Base-by-base conservation (phyloP, 2,329 filamentous ascomycete species). In the Microdochium bolleyi region DNA sequence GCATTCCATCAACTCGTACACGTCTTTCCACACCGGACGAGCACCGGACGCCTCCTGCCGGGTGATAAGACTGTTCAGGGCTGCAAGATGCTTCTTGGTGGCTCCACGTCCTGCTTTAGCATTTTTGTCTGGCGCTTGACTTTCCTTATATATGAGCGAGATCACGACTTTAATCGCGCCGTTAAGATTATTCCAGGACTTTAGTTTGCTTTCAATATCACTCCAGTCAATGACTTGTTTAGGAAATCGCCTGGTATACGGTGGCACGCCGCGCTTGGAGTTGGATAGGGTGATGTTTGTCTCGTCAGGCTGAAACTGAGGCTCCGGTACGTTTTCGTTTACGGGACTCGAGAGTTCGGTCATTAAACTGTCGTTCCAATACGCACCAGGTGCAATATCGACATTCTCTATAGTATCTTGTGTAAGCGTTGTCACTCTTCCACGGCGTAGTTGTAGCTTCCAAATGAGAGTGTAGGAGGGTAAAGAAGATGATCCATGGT, bases 61-160 rank as follows among this genome's bases (percentile, higher is more conserved):
- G 30, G 52, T 19, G 44, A 50, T 34, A 9, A 53, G 48, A 14
- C 50, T 53, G 24, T 50, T 34, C 44, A 50, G 46, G 16, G 52
- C 48, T 25, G 52, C 49, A 50, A 37, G 19, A 22, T 50, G 32
- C 46, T 48, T 52, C 51, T 52, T 53, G 19, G 38, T 53, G 24
- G 48, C 52, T 44, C 52, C 48, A 50, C 48, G 52, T 38, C 52
- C 52, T 48, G 48, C 46, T 49, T 53, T 53, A 19, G 24, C 37
- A n/a, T 41, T 30, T 27, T 46, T 44, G 38, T 19, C 46, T 46
- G 48, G 19, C 32, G 19, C 19, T 38, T 53, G 24, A 25, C 21
- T 27, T 48, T 52, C 51, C n/a, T 52, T 52, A 44, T 49, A 49
- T 34, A 52, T 50, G 24, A 50, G 3, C 8, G 16, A 37, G 21